Evolutionary conservation across 805 yeast genomes (phyloP), one percentile per base, ranked within the genome.

Genomic region (Cyberlindnera euphorbiae): DNA sequence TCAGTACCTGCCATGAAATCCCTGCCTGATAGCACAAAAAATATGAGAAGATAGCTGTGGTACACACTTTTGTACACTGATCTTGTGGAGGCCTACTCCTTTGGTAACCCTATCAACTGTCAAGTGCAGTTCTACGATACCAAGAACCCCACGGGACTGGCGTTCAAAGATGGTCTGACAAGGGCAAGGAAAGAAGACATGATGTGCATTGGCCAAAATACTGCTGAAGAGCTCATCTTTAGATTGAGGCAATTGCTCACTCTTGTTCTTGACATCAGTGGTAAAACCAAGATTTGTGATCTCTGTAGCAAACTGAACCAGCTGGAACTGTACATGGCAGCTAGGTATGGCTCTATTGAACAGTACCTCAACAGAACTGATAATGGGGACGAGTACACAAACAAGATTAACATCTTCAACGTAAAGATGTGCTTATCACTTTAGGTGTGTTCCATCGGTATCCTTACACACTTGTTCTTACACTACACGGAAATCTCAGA

Each of bases 1-100:
- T 63, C 64, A 31, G 19, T 30, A 25, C 34, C 35, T 13, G 9
- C 12, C 11, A 10, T 31, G 13, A 30, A 24, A 15, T 8, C 10
- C 6, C 18, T 33, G 3, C 24, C 38, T 4, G 16, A n/a, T 7
- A 21, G 17, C 2, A 22, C 27, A 11, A 41, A 41, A 32, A 33
- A 26, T 25, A 15, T 33, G 4, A 33, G 41, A 28, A 30, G 41
- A 25, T 31, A 31, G 16, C 11, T 41, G 7, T 41, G 44, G 44
- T 33, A 28, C 26, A 24, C 38, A 5, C 22, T 41, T 17, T 30
- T 33, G 34, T 30, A 32, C 16, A 33, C 28, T 6, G 41, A 41
- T 21, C 19, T 41, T 6, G 11, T 28, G 6, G 44, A 41, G 25
- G 36, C 35, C 3, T 41, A 27, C 18, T 30, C 35, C 4, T 41